These are phyloP conservation scores for Scutellospora calospora DNA, from an alignment of 371 early-diverging fungal species.

Conservation along the genomic window DNA sequence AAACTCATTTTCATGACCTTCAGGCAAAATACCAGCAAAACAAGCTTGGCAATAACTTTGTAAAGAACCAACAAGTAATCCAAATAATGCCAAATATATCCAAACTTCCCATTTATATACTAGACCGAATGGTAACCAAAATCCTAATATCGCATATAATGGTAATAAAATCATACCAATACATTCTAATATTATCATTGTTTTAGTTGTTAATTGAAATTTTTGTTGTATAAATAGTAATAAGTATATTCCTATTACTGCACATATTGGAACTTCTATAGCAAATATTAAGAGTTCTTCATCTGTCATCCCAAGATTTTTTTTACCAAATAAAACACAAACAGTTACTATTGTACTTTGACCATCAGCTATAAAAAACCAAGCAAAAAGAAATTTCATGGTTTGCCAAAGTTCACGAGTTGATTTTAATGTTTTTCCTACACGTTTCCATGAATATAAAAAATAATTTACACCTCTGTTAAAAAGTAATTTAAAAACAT, in stretches of 20 bases:
- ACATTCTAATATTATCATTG: conserved; percentile 49
- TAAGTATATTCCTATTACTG: conserved; percentile 59
- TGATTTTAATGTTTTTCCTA: conserved; percentile 47
- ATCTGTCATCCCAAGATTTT: neutral
- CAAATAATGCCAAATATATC: conserved; percentile 57
- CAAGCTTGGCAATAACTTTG: conserved; percentile 59
- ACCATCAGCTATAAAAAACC: conserved; percentile 58
- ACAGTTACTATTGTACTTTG: conserved; percentile 52
- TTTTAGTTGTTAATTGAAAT: conserved; percentile 47
- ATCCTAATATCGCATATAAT: conserved; percentile 64
- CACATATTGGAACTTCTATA: conserved; percentile 57
- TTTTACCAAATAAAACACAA: conserved; percentile 48
- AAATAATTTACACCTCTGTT: neutral
- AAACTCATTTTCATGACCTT: conserved; percentile 63
- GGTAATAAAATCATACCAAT: conserved; percentile 51
- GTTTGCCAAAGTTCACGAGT: conserved; percentile 50
- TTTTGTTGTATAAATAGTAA: conserved; percentile 60
- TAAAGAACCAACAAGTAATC: conserved; percentile 63
- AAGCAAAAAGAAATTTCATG: conserved; percentile 53
- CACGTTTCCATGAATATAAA: conserved; percentile 19
- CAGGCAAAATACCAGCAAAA: conserved; percentile 57
- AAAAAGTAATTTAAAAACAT: neutral
- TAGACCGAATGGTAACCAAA: conserved; percentile 58
- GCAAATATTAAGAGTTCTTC: conserved; percentile 51
- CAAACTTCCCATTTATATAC: conserved; percentile 57